phyloP scores from a whole-genome alignment of 108 stramenopile genomes.

The Pinguiococcus pyrenoidosus region DNA sequence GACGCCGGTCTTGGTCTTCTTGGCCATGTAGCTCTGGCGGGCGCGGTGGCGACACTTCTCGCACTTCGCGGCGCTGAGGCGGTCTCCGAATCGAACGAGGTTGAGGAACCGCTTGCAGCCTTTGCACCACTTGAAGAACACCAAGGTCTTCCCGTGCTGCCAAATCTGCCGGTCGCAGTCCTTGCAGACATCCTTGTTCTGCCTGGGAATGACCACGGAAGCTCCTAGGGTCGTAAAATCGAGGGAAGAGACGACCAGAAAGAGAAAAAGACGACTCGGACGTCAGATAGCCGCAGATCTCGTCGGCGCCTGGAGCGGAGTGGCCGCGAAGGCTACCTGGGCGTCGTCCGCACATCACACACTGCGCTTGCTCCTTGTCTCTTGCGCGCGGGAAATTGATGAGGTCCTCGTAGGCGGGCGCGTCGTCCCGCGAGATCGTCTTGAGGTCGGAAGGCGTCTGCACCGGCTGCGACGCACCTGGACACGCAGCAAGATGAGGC shows the following conservation, averaged over 20 bases:
- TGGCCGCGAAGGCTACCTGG: neutral
- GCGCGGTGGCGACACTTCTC: slow-evolving; percentile 20
- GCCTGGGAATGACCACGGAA: slow-evolving; percentile 8
- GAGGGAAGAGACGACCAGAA: no score
- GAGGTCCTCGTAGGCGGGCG: slow-evolving; percentile 3
- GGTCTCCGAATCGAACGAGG: slow-evolving; percentile 6
- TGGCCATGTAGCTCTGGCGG: slow-evolving; percentile 14
- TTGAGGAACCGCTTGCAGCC: slow-evolving; percentile 25
- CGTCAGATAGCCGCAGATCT: no score
- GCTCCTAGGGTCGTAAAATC: no score
- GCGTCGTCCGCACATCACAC: slow-evolving; percentile 6
- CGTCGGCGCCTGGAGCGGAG: neutral
- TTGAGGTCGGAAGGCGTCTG: no score
- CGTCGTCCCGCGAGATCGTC: no score
- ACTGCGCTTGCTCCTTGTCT: neutral
- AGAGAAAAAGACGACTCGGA: no score
- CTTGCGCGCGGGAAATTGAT: slow-evolving; percentile 5
- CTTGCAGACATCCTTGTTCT: slow-evolving; percentile 26
- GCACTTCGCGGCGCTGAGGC: slow-evolving; percentile 19
- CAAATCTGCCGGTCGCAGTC: slow-evolving; percentile 18
- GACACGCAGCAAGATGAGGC: no score
- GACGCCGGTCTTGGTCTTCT: slow-evolving; percentile 20
- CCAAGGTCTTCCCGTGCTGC: neutral
- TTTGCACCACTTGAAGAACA: slow-evolving; percentile 27
- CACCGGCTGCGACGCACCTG: no score